Evolutionary conservation across 208 protist genomes (phyloP), one percentile per base, ranked within the genome.

Genomic region (Herpetomonas tarakana): DNA sequence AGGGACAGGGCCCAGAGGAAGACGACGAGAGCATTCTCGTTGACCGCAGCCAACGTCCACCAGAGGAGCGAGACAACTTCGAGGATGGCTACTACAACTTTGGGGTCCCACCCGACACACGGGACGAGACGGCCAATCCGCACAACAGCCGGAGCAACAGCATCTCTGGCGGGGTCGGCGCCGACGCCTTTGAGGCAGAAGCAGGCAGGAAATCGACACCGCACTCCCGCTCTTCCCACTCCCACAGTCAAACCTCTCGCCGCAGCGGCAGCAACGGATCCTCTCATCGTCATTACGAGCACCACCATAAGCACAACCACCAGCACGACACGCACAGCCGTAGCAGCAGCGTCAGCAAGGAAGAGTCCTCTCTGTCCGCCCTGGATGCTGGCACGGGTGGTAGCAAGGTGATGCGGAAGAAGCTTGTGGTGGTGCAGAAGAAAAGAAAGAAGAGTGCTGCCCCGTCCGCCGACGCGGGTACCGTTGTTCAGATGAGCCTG

Each of bases 391-490:
- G n/a, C n/a, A n/a, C n/a, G n/a, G n/a, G n/a, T n/a, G n/a, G n/a
- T 14, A 41, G 62, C 29, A 78, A 74, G 52, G 68, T 81, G 45
- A 72, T 75, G 49, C 65, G 74, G n/a, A 86, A 81, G 56, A 86
- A 86, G 56, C 62, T 86, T 7, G 78, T 86, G 2, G 71, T 72
- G 2, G 71, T 86, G 11, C 35, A 41, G 35, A 76, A 65, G 56
- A 69, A 68, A 7, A 57, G 68, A 35, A 65, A 65, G 30, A 65
- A 29, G 22, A 63, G 44, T 19, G 71, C 60, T 12, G 31, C 61
- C 0, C 49, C 61, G 2, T 47, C 68, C 4, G 73, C 78, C 12
- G 74, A 73, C 47, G 61, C 57, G n/a, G 78, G 81, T 56, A 59
- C 68, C 1, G 64, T 86, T 14, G 47, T 81, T 31, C 53, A 68